Evolutionary conservation across 192 early-diverging fungal genomes (phyloP).

Genomic region (Lobosporangium transversale): DNA sequence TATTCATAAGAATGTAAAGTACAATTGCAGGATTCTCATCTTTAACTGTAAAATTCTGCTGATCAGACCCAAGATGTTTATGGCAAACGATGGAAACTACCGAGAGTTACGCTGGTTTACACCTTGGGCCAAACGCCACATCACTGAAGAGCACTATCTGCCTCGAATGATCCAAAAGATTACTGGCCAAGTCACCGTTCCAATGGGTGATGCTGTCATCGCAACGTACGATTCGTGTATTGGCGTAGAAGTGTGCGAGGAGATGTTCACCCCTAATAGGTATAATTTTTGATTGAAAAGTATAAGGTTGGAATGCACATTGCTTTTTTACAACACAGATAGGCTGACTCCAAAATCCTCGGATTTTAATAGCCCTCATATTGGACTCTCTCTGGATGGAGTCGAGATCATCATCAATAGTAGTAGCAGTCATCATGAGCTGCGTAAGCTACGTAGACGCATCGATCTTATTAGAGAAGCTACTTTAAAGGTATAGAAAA

Average conservation of each 20-base stretch:
- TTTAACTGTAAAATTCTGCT: slow-evolving; percentile 84
- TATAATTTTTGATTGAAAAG: too few species aligned
- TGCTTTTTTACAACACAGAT: too few species aligned
- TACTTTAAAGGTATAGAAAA: slow-evolving; percentile 75
- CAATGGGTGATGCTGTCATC: slow-evolving; percentile 93
- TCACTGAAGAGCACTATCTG: slow-evolving; percentile 81
- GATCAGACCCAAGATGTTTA: slow-evolving; percentile 95
- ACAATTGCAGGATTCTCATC: slow-evolving; percentile 97
- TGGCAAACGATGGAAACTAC: slow-evolving; percentile 99
- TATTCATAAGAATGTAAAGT: slow-evolving; percentile 88
- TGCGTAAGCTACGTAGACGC: slow-evolving; percentile 88
- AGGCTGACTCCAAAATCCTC: too few species aligned
- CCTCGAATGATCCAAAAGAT: slow-evolving; percentile 84
- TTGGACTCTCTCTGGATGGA: slow-evolving; percentile 90
- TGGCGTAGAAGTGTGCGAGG: slow-evolving; percentile 97
- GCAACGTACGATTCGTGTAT: slow-evolving; percentile 85
- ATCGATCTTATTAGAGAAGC: slow-evolving; percentile 91
- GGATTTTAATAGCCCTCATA: slow-evolving; percentile 94
- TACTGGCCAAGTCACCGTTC: slow-evolving; percentile 82
- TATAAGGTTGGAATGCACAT: too few species aligned
- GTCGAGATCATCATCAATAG: slow-evolving; percentile 98
- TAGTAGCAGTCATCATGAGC: slow-evolving; percentile 96
- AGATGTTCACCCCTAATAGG: slow-evolving; percentile 94
- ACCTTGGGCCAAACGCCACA: slow-evolving; percentile 74
- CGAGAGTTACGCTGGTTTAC: slow-evolving; percentile 96